Evolutionary conservation across 257 asterid genomes (phyloP).

Genomic region (Anisodus tanguticus): DNA sequence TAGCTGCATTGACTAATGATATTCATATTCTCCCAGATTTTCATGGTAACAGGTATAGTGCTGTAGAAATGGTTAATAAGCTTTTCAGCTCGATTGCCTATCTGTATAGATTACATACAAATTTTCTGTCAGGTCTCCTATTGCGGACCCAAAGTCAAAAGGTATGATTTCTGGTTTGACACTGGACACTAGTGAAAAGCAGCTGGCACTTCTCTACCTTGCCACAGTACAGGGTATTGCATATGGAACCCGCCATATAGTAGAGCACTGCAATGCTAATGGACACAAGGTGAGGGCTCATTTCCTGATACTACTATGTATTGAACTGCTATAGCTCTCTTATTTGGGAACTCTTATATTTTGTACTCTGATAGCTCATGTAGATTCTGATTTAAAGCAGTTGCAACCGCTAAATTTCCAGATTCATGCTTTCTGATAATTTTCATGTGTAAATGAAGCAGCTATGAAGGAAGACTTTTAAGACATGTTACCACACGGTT

Average conservation of each 20-base stretch:
- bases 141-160: conserved; percentile 93
- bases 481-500: not conserved
- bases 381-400: not conserved
- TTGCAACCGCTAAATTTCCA: not conserved
- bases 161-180: conserved; percentile 85
- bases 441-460: not conserved
- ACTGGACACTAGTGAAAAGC: conserved; percentile 85
- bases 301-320: not conserved
- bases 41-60: conserved; percentile 91
- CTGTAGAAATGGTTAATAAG: conserved; percentile 4
- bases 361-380: not conserved
- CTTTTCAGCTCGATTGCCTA: not conserved
- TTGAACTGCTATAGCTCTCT: conserved; percentile 1
- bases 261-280: conserved; percentile 91
- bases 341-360: not conserved
- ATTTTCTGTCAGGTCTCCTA: conserved; percentile 76
- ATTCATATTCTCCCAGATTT: conserved; percentile 90
- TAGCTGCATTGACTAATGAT: conserved; percentile 81
- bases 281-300: conserved; percentile 76
- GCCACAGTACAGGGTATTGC: conserved; percentile 91
- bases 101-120: conserved; percentile 30
- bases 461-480: not conserved
- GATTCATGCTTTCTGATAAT: conserved; percentile 3
- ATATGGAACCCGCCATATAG: conserved; percentile 90
- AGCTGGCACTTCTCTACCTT: conserved; percentile 87